Evolutionary conservation across 441 rosid species (phyloP), one percentile per base, ranked within the genome.

Genomic region (Francoa sonchifolia): DNA sequence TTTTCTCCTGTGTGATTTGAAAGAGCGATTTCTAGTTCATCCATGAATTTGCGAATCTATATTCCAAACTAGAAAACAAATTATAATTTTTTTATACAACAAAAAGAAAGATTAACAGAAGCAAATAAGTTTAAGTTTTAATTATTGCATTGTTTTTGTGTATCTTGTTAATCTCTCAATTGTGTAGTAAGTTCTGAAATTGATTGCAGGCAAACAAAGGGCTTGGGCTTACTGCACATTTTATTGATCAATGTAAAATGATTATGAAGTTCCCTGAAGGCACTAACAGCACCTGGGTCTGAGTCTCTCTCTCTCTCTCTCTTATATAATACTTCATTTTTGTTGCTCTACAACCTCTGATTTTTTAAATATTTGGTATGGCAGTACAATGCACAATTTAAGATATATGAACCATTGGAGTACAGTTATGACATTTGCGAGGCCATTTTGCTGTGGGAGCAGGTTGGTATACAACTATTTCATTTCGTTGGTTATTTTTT

Each of bases 211-310:
- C 77, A 8, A 65, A 78, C 48, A 79, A 85, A 60, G 98, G 98
- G 36, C 82, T 85, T 44, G 96, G 98, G 57, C 79, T 90, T 43
- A 59, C 83, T 17, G 85, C 93, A 5, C 67, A 68, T 33, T 62
- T 77, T 10, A 57, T 66, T 16, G 93, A 85, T 52, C 85, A 79
- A 29, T 90, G 98, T 65, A 79, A 78, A 42, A 54, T 90, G 62
- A 59, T 66, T 48, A 89, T 90, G 20, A 82, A 79, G 72, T 90
- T 89, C 52, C 98, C 98, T 21, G 43, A 67, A 48, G 96, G 94
- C 69, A 90, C 95, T 36, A 85, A 90, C 65, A 90, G 96, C 67
- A 82, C 96, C 37, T 90, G 96, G 98, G 96, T 90, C 31, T 39
- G 67, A 19, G 53, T 50, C 44, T 28, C 31, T 39, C 48, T 54